Percentiles rank a stretch among this genome's conserved stretches.
phyloP scores from a whole-genome alignment of 148 eudicot species.

The Suaeda aralocaspica region DNA sequence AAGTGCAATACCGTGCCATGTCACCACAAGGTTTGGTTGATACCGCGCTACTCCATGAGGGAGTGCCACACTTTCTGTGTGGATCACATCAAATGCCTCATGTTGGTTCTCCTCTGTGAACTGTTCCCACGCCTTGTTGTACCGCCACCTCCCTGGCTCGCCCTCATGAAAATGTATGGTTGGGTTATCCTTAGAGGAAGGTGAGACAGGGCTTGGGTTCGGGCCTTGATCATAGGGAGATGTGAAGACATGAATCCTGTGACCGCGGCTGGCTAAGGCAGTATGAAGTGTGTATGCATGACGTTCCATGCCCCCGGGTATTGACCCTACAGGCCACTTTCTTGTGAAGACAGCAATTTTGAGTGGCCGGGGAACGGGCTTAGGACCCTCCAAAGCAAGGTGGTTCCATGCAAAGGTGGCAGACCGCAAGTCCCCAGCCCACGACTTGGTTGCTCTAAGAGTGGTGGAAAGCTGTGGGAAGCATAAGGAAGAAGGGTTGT shows the following conservation, averaged over 20 bases:
- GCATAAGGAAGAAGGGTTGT: constrained; percentile 36
- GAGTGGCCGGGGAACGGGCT: constrained; percentile 37
- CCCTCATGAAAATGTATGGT: constrained; percentile 61
- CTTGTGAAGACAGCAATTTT: constrained; percentile 69
- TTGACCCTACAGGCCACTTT: constrained; percentile 63
- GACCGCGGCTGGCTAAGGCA: constrained; percentile 61
- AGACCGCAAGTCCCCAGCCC: constrained; percentile 60
- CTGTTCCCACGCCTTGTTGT: constrained; percentile 82
- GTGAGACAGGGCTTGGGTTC: constrained; percentile 10
- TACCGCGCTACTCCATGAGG: constrained; percentile 55
- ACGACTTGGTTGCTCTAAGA: constrained; percentile 17
- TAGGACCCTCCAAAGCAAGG: constrained; percentile 23
- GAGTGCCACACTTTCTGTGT: constrained; percentile 80
- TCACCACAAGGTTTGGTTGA: constrained; percentile 59
- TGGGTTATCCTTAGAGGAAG: constrained; percentile 28
- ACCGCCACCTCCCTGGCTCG: constrained; percentile 61
- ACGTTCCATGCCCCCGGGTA: constrained; percentile 91
- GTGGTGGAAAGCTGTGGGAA: constrained; percentile 23
- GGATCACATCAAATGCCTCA: constrained; percentile 61
- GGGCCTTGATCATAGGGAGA: constrained; percentile 38
- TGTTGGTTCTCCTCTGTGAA: constrained; percentile 52
- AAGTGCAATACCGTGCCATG: constrained; percentile 87
- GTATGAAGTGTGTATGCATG: constrained; percentile 71
- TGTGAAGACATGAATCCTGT: constrained; percentile 65
- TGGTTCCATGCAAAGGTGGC: constrained; percentile 77